phyloP scores from a whole-genome alignment of 306 rosid species.

The Carpinus fangiana region DNA sequence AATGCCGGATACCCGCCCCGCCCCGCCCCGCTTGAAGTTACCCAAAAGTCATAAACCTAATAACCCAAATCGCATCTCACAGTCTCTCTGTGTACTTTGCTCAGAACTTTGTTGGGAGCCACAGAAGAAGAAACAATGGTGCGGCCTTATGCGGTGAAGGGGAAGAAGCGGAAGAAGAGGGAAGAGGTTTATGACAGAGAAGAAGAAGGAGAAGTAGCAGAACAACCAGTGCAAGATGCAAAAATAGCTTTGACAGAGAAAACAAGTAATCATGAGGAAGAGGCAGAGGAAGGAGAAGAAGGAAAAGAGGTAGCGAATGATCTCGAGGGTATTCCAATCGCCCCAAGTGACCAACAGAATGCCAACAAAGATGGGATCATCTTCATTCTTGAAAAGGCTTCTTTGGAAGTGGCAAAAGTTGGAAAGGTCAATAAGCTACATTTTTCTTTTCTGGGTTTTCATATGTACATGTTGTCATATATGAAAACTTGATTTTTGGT shows the following conservation, averaged over 20 bases:
- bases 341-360: slow-evolving; percentile 28
- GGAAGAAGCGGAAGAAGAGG: slow-evolving; percentile 54
- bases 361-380: slow-evolving; percentile 45
- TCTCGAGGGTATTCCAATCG: slow-evolving; percentile 56
- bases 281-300: background rate
- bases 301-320: slow-evolving; percentile 25
- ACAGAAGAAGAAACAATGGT: slow-evolving; percentile 33
- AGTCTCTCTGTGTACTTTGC: background rate
- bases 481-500: background rate
- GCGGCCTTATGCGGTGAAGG: slow-evolving; percentile 53
- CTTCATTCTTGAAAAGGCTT: slow-evolving; percentile 85
- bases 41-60: too few relatives aligned
- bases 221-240: slow-evolving; percentile 12
- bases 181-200: slow-evolving; percentile 38
- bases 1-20: too few relatives aligned
- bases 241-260: slow-evolving; percentile 23
- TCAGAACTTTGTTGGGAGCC: background rate
- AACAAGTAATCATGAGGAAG: background rate
- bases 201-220: slow-evolving; percentile 30
- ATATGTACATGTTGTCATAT: background rate
- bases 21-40: too few relatives aligned
- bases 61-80: too few relatives aligned
- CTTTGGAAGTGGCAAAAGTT: slow-evolving; percentile 78
- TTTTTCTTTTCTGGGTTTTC: background rate
- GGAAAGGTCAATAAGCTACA: slow-evolving; percentile 58